Percentiles rank a stretch among this genome's conserved stretches.
Conservation (phyloP, 148 eudicot species). For the Euryodendron excelsum region DNA sequence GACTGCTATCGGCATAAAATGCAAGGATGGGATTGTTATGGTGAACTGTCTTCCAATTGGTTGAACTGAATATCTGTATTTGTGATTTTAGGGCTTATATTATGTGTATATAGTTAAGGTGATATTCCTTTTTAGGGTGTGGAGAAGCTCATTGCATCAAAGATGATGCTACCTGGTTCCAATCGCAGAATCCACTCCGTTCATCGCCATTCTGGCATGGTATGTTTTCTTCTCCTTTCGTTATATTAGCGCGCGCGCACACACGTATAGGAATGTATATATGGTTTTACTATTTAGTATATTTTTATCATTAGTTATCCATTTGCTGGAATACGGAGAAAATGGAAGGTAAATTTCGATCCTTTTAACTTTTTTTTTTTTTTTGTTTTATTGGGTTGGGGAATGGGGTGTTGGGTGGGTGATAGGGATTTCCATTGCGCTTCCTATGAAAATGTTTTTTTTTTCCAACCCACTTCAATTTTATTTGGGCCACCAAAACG, state of each 20-base stretch:
- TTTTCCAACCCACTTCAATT: too few species aligned
- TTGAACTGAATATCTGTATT: background rate
- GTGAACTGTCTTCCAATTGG: slow-evolving; percentile 18
- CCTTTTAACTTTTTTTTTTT: too few species aligned
- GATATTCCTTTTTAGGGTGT: slow-evolving; percentile 60
- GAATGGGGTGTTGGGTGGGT: too few species aligned
- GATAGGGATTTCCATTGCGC: too few species aligned
- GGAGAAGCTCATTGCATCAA: slow-evolving; percentile 86
- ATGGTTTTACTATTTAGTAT: too few species aligned
- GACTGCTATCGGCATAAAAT: slow-evolving; percentile 72
- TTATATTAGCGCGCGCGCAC: background rate
- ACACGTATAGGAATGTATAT: background rate
- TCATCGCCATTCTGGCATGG: slow-evolving; percentile 95
- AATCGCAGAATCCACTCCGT: slow-evolving; percentile 88
- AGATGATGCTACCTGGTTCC: slow-evolving; percentile 97
- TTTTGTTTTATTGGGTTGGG: too few species aligned
- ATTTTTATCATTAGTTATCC: background rate
- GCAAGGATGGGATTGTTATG: slow-evolving; percentile 89
- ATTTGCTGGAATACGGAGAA: too few species aligned
- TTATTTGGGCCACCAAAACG: too few species aligned
- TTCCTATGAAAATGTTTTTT: too few species aligned
- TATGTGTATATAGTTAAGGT: background rate
- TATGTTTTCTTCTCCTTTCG: slow-evolving; percentile 15
- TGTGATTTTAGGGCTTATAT: background rate
- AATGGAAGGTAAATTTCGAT: too few species aligned